phyloP scores from a whole-genome alignment of 78 protist species.

The Dictyostelium capitatum region DNA sequence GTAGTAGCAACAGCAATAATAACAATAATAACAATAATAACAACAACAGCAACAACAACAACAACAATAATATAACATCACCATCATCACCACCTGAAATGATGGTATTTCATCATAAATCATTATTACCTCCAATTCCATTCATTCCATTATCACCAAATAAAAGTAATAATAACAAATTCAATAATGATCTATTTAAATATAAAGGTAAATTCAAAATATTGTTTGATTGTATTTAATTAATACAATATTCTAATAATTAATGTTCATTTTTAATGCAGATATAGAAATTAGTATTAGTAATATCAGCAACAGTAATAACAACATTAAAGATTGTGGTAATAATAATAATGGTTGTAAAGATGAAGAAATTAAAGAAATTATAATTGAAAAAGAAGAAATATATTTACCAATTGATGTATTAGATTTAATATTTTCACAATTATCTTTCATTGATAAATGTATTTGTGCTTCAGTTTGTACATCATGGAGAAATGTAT shows the following conservation, averaged over 20 bases:
- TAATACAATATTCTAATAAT: too few relatives aligned
- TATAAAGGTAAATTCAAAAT: not conserved
- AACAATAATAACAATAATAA: conserved; percentile 7
- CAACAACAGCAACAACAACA: not conserved
- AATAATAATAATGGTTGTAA: not conserved
- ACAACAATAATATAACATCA: not conserved
- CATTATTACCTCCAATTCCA: conserved; percentile 44
- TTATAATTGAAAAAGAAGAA: not conserved
- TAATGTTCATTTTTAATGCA: not conserved
- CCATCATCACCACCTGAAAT: not conserved
- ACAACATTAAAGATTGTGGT: not conserved
- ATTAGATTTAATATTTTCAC: conserved; percentile 74
- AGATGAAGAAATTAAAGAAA: too few relatives aligned
- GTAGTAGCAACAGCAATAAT: not conserved
- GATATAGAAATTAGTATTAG: not conserved
- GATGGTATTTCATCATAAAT: not conserved
- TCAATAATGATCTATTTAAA: not conserved
- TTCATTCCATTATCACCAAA: conserved; percentile 69
- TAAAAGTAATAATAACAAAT: not conserved
- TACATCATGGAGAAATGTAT: conserved; percentile 48
- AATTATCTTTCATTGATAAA: conserved; percentile 55
- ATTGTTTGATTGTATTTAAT: too few relatives aligned
- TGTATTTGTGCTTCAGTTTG: conserved; percentile 75
- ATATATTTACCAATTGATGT: conserved; percentile 72
- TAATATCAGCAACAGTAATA: not conserved